A percentile compares a stretch with the other conserved stretches of the same genome.
These are phyloP conservation scores for Stenocarpella maydis DNA, from an alignment of 2,329 filamentous ascomycete genomes.

Conservation along the genomic window DNA sequence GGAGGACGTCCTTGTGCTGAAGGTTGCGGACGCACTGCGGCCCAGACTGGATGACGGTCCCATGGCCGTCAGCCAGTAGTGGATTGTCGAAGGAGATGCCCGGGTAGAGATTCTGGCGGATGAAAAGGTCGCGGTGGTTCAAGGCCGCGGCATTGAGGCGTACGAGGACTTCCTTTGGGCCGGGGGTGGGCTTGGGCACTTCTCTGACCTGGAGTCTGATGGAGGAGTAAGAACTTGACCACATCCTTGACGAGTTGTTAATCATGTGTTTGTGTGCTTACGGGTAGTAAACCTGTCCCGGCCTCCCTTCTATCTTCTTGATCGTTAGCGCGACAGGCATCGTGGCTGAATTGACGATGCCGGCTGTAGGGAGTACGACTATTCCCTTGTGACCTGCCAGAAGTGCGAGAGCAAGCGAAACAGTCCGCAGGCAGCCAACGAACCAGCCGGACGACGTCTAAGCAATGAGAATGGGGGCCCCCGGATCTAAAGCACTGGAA, in stretches of 20 bases:
- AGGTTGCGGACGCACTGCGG: constrained; percentile 42
- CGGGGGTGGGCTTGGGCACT: constrained; percentile 68
- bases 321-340: constrained; percentile 69
- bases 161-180: constrained; percentile 75
- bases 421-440: too few species aligned
- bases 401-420: neutral
- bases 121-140: constrained; percentile 95
- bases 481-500: neutral
- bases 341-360: constrained; percentile 27
- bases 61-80: constrained; percentile 83
- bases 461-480: neutral
- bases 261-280: constrained; percentile 45
- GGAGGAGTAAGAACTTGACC: neutral
- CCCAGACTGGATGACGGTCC: constrained; percentile 73
- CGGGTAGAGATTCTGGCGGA: constrained; percentile 91
- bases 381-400: neutral
- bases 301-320: constrained; percentile 79
- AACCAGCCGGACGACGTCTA: constrained; percentile 6
- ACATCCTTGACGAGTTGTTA: neutral
- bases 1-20: constrained; percentile 66
- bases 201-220: constrained; percentile 66
- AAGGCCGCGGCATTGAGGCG: constrained; percentile 81
- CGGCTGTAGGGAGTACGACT: too few species aligned
- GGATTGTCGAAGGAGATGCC: constrained; percentile 81
- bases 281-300: constrained; percentile 89